phyloP scores from a whole-genome alignment of 1,139 yeast species.

The Pichia sp. region DNA sequence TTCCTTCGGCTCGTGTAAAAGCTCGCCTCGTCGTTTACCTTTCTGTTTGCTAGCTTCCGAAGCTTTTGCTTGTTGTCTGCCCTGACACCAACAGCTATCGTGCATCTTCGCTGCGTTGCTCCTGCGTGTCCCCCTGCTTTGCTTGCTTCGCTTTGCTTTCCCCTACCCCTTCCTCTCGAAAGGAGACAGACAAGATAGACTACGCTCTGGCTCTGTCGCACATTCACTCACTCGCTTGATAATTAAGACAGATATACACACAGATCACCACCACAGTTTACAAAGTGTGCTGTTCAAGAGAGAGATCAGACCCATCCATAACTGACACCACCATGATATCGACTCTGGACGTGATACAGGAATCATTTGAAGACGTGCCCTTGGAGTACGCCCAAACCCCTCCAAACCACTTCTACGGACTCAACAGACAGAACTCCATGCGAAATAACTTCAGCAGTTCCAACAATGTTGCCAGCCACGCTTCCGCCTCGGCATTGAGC shows the following conservation, averaged over 20 bases:
- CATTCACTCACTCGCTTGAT: too few species aligned
- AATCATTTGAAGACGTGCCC: constrained; percentile 32
- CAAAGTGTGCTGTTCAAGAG: too few species aligned
- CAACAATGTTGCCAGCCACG: neutral
- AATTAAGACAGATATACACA: too few species aligned
- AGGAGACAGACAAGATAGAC: too few species aligned
- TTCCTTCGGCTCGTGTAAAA: neutral
- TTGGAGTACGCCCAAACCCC: constrained; percentile 16
- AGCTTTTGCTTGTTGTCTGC: neutral
- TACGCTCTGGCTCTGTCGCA: too few species aligned
- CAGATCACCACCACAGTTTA: too few species aligned
- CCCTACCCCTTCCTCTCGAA: too few species aligned
- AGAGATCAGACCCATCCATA: too few species aligned
- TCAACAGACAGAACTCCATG: constrained; percentile 1
- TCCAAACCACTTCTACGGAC: constrained; percentile 4
- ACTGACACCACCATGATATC: neutral
- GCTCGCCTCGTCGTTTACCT: neutral
- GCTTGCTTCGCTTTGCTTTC: neutral
- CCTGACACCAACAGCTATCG: too few species aligned
- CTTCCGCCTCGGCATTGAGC: neutral
- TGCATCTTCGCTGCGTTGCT: neutral
- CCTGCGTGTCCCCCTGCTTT: neutral
- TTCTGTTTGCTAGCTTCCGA: neutral
- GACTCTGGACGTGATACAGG: constrained; percentile 29
- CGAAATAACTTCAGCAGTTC: neutral